phyloP scores from a whole-genome alignment of 495 filamentous ascomycete genomes.

The Penicillium cataractarum region DNA sequence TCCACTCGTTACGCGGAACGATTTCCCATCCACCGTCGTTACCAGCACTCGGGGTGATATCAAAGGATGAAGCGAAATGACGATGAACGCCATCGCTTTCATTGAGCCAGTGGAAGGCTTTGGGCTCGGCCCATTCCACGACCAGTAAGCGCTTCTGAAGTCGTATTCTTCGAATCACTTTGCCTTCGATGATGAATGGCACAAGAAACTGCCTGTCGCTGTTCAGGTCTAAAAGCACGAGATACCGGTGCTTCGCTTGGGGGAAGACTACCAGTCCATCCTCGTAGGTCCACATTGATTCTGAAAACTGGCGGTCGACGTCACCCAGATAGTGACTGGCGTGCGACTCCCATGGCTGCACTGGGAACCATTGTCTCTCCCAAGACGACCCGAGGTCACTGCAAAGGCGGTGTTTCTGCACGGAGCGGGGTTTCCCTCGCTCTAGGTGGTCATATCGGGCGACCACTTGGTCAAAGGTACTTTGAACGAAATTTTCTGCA shows the following conservation, averaged over 20 bases:
- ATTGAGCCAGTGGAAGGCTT: constrained; percentile 61
- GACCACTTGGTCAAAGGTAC: constrained; percentile 55
- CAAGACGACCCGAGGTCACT: constrained; percentile 39
- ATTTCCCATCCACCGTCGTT: constrained; percentile 46
- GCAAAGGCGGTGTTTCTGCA: constrained; percentile 51
- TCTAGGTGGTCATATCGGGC: constrained; percentile 60
- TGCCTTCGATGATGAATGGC: constrained; percentile 58
- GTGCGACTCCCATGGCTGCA: constrained; percentile 61
- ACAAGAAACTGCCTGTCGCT: constrained; percentile 49
- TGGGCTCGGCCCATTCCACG: constrained; percentile 67
- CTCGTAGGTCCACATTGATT: constrained; percentile 64
- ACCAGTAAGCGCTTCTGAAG: constrained; percentile 59
- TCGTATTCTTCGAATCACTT: constrained; percentile 60
- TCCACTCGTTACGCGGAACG: constrained; percentile 67
- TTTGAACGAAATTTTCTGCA: constrained; percentile 36
- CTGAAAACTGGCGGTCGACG: constrained; percentile 53
- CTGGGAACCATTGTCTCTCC: constrained; percentile 48
- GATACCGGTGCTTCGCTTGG: constrained; percentile 40
- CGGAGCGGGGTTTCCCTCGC: constrained; percentile 48
- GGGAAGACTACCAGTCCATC: constrained; percentile 64
- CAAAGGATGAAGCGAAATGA: constrained; percentile 68
- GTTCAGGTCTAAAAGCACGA: constrained; percentile 59
- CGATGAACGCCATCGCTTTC: constrained; percentile 60
- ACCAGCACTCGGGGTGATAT: constrained; percentile 36
- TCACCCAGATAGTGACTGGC: constrained; percentile 43